Evolutionary conservation across 306 rosid species (phyloP).

Genomic region (Dalbergia cochinchinensis): DNA sequence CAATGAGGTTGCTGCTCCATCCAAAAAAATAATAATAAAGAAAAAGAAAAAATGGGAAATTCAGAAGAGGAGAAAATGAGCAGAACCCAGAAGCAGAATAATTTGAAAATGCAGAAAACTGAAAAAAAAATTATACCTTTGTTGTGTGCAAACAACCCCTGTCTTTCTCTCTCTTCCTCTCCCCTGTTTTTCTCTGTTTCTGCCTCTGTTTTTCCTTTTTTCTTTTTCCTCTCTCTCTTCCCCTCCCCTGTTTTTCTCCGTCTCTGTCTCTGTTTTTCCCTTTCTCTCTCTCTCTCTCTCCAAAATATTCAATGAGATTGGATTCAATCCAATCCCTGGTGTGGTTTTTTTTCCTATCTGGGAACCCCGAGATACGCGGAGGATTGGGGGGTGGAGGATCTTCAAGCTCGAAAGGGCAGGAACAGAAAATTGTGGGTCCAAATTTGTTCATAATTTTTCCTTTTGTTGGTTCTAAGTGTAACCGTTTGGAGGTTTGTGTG

Average conservation of each 20-base stretch:
- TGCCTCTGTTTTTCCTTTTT: slow-evolving; percentile 21
- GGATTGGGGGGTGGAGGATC: slow-evolving; percentile 39
- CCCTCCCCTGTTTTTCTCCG: background rate
- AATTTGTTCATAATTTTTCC: slow-evolving; percentile 47
- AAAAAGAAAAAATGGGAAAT: background rate
- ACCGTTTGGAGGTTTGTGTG: background rate
- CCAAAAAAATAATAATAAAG: no score
- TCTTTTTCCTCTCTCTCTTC: background rate
- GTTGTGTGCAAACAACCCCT: slow-evolving; percentile 10
- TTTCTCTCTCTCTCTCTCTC: background rate
- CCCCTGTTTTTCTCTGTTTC: slow-evolving; percentile 20
- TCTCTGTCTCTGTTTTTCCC: background rate
- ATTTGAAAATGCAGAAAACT: slow-evolving; percentile 17
- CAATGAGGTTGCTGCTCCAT: slow-evolving; percentile 45
- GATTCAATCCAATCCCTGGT: background rate
- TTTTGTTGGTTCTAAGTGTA: background rate
- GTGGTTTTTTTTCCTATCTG: slow-evolving; percentile 11
- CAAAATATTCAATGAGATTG: background rate
- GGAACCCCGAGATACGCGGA: slow-evolving; percentile 62
- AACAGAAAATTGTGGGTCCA: slow-evolving; percentile 62
- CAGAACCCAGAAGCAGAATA: slow-evolving; percentile 37
- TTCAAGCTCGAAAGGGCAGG: slow-evolving; percentile 61
- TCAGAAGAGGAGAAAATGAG: slow-evolving; percentile 31
- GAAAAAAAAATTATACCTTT: background rate
- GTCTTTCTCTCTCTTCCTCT: slow-evolving; percentile 19